phyloP scores from a whole-genome alignment of 2,329 filamentous ascomycete species.

The Paraphoma sp. region DNA sequence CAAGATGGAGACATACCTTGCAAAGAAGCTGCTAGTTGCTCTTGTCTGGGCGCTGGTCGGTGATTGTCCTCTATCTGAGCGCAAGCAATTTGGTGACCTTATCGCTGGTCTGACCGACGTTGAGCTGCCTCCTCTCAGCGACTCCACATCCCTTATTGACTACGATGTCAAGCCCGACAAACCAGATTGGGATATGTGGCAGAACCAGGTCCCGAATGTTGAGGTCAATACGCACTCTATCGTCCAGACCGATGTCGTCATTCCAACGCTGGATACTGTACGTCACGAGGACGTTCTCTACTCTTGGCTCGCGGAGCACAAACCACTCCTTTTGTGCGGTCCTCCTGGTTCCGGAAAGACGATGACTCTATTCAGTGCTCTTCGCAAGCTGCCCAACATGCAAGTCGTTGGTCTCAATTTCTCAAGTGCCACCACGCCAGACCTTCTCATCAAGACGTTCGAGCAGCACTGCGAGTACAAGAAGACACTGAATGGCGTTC shows the following conservation, averaged over 20 bases:
- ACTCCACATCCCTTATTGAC: constrained; percentile 87
- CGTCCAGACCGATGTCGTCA: constrained; percentile 97
- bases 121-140: constrained; percentile 80
- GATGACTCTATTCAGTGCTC: constrained; percentile 98
- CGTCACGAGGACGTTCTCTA: constrained; percentile 99
- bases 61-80: constrained; percentile 86
- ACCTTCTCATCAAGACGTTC: constrained; percentile 97
- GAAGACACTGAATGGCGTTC: constrained; percentile 95
- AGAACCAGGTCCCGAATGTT: constrained; percentile 89
- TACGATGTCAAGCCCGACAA: constrained; percentile 89
- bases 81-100: constrained; percentile 87
- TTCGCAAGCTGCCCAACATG: constrained; percentile 97
- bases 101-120: constrained; percentile 83
- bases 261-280: constrained; percentile 95
- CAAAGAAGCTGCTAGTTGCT: constrained; percentile 92
- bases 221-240: constrained; percentile 99
- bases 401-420: constrained; percentile 99
- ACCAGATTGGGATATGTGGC: constrained; percentile 91
- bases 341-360: constrained; percentile 99
- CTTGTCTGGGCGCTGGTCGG: constrained; percentile 96
- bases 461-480: constrained; percentile 99
- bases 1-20: constrained; percentile 85
- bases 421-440: constrained; percentile 96
- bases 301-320: constrained; percentile 98
- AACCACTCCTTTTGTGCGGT: constrained; percentile 93